Conservation (phyloP, 192 early-diverging fungal genomes). For the Glomus cerebriforme region DNA sequence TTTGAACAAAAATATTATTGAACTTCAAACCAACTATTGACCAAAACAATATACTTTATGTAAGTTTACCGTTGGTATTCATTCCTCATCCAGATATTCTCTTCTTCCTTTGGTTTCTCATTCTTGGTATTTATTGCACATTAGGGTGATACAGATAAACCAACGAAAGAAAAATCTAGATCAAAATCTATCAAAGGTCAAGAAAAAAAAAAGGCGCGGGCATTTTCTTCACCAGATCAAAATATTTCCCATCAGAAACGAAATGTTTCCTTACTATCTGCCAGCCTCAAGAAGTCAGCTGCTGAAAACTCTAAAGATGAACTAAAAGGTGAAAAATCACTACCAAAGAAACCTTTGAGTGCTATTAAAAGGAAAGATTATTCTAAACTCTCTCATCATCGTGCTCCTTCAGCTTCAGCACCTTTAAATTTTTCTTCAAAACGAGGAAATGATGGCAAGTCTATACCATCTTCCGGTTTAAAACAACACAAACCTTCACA, state of each 20-base stretch:
- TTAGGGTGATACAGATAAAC: not conserved
- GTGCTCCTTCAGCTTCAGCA: not conserved
- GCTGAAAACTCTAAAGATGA: conserved; percentile 12
- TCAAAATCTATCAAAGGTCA: not conserved
- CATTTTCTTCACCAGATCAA: not conserved
- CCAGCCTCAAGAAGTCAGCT: conserved; percentile 15
- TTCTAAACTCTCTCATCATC: not conserved
- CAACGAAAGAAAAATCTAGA: not conserved
- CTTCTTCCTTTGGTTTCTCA: conserved; percentile 9
- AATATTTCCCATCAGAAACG: conserved; percentile 6
- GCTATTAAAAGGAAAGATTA: not conserved
- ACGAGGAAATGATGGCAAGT: not conserved
- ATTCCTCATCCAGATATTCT: conserved; percentile 20
- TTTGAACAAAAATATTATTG: not conserved
- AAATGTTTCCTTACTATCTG: conserved; percentile 22
- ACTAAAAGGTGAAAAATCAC: not conserved
- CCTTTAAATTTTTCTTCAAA: not conserved
- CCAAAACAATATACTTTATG: not conserved
- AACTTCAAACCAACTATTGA: not conserved
- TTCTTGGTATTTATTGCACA: not conserved
- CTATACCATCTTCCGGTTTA: not conserved
- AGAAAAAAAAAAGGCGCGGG: not conserved
- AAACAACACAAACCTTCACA: conserved; percentile 31
- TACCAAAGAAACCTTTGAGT: not conserved
- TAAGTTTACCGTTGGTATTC: not conserved